Evolutionary conservation across 768 basidiomycete species (phyloP), one percentile per base, ranked within the genome.

Genomic region (Calocybe cyanea): DNA sequence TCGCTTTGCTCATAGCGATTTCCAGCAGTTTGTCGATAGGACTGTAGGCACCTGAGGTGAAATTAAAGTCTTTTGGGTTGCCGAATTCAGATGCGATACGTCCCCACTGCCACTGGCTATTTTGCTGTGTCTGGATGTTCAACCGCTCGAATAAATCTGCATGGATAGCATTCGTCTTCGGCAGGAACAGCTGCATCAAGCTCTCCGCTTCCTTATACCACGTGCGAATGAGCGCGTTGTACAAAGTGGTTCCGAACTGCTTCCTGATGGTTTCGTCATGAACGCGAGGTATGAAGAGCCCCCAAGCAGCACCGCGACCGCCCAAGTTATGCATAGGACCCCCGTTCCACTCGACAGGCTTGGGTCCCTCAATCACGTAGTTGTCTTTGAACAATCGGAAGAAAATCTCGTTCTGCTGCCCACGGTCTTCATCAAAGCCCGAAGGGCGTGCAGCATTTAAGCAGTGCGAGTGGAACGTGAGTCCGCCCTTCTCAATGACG

Each of bases 61-160:
- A 61, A 44, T 54, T 55, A 45, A 53, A 60, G 51, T 61, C 60
- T 31, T 46, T 45, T 8, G 25, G 19, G 17, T 58, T 41, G 14
- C 35, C 25, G 53, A 61, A 61, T 43, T 60, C 56, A 7, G 59
- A 59, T 7, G 59, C 59, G 46, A 59, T 60, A n/a, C 59, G 43
- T 9, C 59, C 59, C 58, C 59, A 61, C 33, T 59, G 54, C 59
- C 59, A 61, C 32, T 57, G 48, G 28, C 41, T 36, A 15, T 20
- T 30, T 17, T 9, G 24, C 14, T 50, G 47, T 35, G 20, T 38
- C 8, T 7, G 28, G 28, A 52, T 44, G 38, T 52, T 52, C 34
- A 52, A 25, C n/a, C 51, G 51, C 36, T 52, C 51, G 41, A 52
- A 43, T 15, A 52, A 21, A 7, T n/a, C 15, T 20, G 18, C 33